A percentile compares a stretch with the other conserved stretches of the same genome.
Evolutionary conservation across 768 basidiomycete species (phyloP).

Genomic region (Phanerochaete carnosa): DNA sequence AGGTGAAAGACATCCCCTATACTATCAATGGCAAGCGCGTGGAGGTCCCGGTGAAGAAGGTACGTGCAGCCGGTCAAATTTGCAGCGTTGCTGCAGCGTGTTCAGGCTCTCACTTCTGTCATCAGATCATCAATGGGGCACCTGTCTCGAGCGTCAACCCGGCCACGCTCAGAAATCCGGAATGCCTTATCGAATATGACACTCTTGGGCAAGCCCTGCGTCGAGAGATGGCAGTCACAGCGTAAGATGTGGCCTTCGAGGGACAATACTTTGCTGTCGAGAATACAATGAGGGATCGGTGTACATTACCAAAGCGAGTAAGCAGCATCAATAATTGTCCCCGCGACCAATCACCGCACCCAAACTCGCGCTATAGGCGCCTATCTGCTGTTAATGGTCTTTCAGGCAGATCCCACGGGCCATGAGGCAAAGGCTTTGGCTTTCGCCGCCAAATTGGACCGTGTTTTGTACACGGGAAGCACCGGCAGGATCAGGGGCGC

Average conservation of each 20-base stretch:
- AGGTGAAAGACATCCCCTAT: conserved; percentile 70
- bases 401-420: not conserved
- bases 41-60: conserved; percentile 77
- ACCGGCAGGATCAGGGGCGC: not conserved
- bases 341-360: not conserved
- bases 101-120: conserved; percentile 8
- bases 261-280: not conserved
- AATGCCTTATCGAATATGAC: conserved; percentile 61
- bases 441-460: not conserved
- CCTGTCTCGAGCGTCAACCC: conserved; percentile 65
- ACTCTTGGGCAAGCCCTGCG: conserved; percentile 50
- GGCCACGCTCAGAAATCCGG: conserved; percentile 71
- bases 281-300: too few species aligned
- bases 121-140: conserved; percentile 76
- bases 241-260: not conserved
- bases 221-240: conserved; percentile 29
- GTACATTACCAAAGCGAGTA: not conserved
- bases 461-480: not conserved
- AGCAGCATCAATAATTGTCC: not conserved
- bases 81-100: not conserved
- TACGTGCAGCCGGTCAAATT: conserved; percentile 19
- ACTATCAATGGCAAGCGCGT: conserved; percentile 81
- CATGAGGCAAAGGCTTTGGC: not conserved
- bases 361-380: not conserved
- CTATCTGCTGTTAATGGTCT: not conserved